These are phyloP conservation scores for Pseudogymnoascus destructans DNA, from an alignment of 2,329 filamentous ascomycete species.

Conservation along the genomic window DNA sequence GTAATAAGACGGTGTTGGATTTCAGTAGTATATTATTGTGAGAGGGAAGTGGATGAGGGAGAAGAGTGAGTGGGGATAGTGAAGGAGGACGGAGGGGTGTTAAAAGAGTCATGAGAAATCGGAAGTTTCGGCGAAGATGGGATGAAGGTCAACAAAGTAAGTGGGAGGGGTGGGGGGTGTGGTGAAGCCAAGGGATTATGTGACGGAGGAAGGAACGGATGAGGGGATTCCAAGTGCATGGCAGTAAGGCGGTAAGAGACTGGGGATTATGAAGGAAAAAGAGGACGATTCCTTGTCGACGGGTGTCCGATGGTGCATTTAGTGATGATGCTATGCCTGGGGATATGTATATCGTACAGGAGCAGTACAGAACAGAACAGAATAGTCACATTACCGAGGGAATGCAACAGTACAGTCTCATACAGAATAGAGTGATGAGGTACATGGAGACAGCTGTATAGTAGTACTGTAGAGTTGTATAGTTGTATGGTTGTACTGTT, in stretches of 20 bases:
- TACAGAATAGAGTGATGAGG: not conserved
- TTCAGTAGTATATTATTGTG: not conserved
- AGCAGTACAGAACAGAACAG: not conserved
- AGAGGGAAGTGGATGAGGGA: not conserved
- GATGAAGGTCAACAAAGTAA: not conserved
- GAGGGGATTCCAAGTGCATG: not conserved
- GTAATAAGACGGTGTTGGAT: not conserved
- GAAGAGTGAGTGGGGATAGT: not conserved
- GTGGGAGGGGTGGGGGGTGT: not conserved
- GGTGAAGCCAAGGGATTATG: not conserved
- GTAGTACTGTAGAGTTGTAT: not conserved
- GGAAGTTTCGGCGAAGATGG: slow-evolving; percentile 2
- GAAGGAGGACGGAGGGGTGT: not conserved
- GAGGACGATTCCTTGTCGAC: not conserved
- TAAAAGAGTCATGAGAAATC: not conserved
- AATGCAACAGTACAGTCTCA: not conserved
- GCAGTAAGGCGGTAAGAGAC: not conserved
- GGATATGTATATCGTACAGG: not conserved
- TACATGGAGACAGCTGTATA: not conserved
- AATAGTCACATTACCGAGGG: not conserved
- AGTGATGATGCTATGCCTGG: not conserved
- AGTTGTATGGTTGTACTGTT: not conserved
- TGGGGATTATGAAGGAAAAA: not conserved
- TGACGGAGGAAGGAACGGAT: not conserved
- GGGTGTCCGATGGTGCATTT: not conserved